Conservation (phyloP, 371 early-diverging fungal species). For the Syncephalastrum racemosum region DNA sequence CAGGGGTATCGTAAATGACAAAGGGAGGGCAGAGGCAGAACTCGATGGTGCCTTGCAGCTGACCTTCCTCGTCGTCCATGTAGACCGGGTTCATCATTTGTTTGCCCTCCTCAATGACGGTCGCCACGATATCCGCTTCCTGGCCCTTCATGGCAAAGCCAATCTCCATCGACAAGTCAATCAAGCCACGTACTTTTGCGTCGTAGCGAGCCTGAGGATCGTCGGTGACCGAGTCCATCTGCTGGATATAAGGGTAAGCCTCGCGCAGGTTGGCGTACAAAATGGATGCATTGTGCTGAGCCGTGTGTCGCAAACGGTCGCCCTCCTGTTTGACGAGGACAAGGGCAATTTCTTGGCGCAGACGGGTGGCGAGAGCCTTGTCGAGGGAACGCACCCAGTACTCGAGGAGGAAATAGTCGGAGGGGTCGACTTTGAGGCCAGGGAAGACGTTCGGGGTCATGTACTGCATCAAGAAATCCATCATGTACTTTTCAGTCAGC, state of each 20-base stretch:
- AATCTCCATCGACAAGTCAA: slow-evolving; percentile 32
- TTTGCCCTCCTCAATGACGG: slow-evolving; percentile 39
- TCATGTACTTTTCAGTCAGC: slow-evolving; percentile 60
- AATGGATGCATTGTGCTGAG: neutral
- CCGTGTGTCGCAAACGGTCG: neutral
- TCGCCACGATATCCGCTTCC: slow-evolving; percentile 46
- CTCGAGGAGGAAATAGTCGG: slow-evolving; percentile 15
- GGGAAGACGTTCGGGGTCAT: slow-evolving; percentile 42
- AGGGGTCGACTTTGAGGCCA: slow-evolving; percentile 18
- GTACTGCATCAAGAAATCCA: slow-evolving; percentile 47
- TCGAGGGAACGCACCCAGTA: slow-evolving; percentile 20
- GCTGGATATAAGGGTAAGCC: slow-evolving; percentile 28
- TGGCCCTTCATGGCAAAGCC: slow-evolving; percentile 49
- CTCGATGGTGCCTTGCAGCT: slow-evolving; percentile 31
- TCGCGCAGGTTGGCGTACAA: slow-evolving; percentile 20
- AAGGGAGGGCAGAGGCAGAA: slow-evolving; percentile 52
- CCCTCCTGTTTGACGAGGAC: slow-evolving; percentile 15
- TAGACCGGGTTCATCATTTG: slow-evolving; percentile 35
- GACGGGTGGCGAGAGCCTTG: slow-evolving; percentile 15
- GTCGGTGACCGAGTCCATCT: slow-evolving; percentile 19
- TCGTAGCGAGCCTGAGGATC: slow-evolving; percentile 26
- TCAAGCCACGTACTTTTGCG: slow-evolving; percentile 29
- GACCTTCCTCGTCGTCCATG: slow-evolving; percentile 41
- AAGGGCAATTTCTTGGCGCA: slow-evolving; percentile 28
- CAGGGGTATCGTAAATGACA: slow-evolving; percentile 27